Conservation (phyloP, 768 basidiomycete species). For the Pisolithus albus region DNA sequence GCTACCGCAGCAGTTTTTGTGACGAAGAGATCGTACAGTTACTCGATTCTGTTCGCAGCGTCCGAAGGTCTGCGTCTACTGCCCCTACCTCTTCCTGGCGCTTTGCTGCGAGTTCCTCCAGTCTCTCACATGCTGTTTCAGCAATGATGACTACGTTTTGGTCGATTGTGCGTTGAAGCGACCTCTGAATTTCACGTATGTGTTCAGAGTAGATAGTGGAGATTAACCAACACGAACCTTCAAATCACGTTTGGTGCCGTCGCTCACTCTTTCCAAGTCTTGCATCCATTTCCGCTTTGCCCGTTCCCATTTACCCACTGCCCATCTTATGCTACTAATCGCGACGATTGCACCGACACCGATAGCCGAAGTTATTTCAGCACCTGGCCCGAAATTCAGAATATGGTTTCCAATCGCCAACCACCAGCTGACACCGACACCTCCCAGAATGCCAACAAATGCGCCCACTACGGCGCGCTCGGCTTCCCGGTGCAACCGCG, state of each 20-base stretch:
- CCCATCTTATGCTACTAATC: conserved; percentile 50
- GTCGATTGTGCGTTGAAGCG: conserved; percentile 39
- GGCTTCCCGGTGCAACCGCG: conserved; percentile 55
- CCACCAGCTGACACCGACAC: conserved; percentile 54
- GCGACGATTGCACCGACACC: conserved; percentile 52
- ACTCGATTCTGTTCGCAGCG: background rate
- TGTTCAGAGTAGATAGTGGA: conserved; percentile 1
- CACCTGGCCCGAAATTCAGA: conserved; percentile 28
- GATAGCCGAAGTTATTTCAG: conserved; percentile 52
- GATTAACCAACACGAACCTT: conserved; percentile 34
- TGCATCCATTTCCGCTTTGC: conserved; percentile 62
- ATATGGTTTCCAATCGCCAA: conserved; percentile 34
- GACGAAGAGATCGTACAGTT: conserved; percentile 2
- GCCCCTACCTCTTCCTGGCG: conserved; percentile 39
- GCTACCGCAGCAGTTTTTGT: conserved; percentile 1
- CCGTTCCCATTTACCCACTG: conserved; percentile 60
- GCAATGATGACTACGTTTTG: conserved; percentile 50
- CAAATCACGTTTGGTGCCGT: conserved; percentile 60
- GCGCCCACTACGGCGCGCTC: conserved; percentile 51
- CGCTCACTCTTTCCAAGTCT: conserved; percentile 55
- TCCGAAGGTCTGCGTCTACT: conserved; percentile 31
- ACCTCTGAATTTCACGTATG: conserved; percentile 30
- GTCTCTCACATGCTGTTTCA: conserved; percentile 39
- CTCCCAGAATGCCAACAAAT: conserved; percentile 40
- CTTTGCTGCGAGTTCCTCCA: conserved; percentile 36